Conservation (phyloP, 2,329 filamentous ascomycete species). For the Fusarium nurragi region DNA sequence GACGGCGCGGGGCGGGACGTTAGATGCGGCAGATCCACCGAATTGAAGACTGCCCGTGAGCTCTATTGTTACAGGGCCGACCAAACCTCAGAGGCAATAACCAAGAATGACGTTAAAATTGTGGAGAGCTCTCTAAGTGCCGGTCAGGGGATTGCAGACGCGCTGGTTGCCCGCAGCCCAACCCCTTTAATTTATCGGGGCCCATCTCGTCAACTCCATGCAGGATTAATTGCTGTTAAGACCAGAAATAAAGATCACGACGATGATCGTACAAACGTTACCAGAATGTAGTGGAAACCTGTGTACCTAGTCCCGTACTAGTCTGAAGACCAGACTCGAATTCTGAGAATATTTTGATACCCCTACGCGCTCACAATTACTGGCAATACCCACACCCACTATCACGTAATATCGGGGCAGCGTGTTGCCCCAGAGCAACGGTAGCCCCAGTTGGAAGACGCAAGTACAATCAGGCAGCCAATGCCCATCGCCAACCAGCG, state of each 20-base stretch:
- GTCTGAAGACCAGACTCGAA: not conserved
- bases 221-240: constrained; percentile 48
- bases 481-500: constrained; percentile 17
- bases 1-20: not conserved
- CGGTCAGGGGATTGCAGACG: constrained; percentile 19
- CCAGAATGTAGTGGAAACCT: not conserved
- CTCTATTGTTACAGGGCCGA: not conserved
- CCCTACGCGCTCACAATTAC: not conserved
- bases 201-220: constrained; percentile 40
- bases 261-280: not conserved
- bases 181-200: constrained; percentile 37
- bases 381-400: constrained; percentile 2
- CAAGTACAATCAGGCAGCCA: constrained; percentile 31
- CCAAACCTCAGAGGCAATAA: not conserved
- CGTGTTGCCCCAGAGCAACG: constrained; percentile 44
- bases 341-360: not conserved
- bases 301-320: rapidly evolving
- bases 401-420: constrained; percentile 41
- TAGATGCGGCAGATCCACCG: not conserved
- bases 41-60: not conserved
- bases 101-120: not conserved
- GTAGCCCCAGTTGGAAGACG: constrained; percentile 33
- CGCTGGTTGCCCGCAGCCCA: constrained; percentile 37
- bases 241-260: not conserved
- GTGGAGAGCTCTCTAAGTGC: not conserved